These are phyloP conservation scores for Bodo saltans DNA, from an alignment of 78 protist species.

Conservation along the genomic window DNA sequence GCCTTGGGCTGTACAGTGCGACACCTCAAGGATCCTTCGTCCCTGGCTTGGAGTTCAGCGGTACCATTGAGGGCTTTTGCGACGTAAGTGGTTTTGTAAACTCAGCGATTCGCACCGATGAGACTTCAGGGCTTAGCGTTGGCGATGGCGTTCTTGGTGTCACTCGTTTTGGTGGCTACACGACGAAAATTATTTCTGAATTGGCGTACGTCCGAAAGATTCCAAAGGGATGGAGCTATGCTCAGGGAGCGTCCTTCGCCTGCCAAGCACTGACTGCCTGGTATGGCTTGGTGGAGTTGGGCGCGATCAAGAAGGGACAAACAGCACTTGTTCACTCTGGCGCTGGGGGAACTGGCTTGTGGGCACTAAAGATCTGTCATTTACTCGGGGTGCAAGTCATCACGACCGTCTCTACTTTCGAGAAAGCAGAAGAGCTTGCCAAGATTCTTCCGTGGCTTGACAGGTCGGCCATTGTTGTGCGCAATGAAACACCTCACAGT, in stretches of 20 bases:
- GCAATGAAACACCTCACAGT: no score
- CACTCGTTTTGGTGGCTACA: conserved; percentile 18
- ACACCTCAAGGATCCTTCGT: not conserved
- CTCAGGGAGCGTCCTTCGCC: conserved; percentile 27
- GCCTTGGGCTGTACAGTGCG: conserved; percentile 30
- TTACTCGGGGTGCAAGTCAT: not conserved
- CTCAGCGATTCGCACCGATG: not conserved
- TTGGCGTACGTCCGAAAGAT: not conserved
- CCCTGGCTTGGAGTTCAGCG: conserved; percentile 34
- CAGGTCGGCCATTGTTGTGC: not conserved
- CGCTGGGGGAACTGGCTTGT: conserved; percentile 7
- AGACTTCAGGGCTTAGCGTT: not conserved
- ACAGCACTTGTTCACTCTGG: not conserved
- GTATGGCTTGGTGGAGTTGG: conserved; percentile 36
- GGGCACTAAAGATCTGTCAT: not conserved
- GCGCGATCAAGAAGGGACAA: not conserved
- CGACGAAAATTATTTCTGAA: conserved; percentile 3
- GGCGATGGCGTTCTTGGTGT: conserved; percentile 29
- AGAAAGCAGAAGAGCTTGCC: no score
- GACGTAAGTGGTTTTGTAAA: no score
- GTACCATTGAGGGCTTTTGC: not conserved
- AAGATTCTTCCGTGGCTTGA: not conserved
- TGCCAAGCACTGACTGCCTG: conserved; percentile 35
- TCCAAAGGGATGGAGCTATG: conserved; percentile 29
- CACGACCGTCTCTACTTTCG: not conserved